Conservation (phyloP, 768 basidiomycete species). For the Lactarius hatsudake region DNA sequence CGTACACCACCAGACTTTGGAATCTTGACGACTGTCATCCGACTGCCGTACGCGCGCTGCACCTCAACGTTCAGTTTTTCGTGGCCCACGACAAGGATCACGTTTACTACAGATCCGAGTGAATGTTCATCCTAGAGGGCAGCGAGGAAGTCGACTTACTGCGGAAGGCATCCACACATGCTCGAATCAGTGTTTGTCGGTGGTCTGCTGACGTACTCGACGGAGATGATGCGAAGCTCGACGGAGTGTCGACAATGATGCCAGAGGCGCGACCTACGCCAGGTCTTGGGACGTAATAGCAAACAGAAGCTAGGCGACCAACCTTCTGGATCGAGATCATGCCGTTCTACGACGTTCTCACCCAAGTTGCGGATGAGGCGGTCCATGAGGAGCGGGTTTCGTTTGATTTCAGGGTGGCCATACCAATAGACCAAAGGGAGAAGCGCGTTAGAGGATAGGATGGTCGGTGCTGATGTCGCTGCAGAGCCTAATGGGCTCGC, state of each 20-base stretch:
- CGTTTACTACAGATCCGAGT: slow-evolving; percentile 62
- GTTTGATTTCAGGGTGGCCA: slow-evolving; percentile 67
- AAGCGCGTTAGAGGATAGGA: slow-evolving; percentile 68
- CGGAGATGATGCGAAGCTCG: slow-evolving; percentile 63
- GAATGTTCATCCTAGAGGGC: not conserved
- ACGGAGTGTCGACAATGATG: slow-evolving; percentile 82
- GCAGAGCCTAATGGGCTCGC: slow-evolving; percentile 73
- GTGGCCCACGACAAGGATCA: slow-evolving; percentile 91
- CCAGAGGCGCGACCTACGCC: slow-evolving; percentile 67
- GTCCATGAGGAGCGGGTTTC: slow-evolving; percentile 74
- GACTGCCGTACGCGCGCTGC: slow-evolving; percentile 71
- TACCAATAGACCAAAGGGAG: slow-evolving; percentile 84
- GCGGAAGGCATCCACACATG: slow-evolving; percentile 84
- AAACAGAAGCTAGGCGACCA: not conserved
- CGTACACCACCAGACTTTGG: slow-evolving; percentile 94
- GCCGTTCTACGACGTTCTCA: slow-evolving; percentile 63
- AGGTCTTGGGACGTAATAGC: not conserved
- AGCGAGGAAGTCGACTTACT: slow-evolving; percentile 47
- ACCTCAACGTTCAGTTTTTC: slow-evolving; percentile 97
- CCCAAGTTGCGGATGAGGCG: slow-evolving; percentile 77
- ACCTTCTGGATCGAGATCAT: slow-evolving; percentile 66
- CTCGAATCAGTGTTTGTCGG: slow-evolving; percentile 75
- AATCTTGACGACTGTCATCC: slow-evolving; percentile 82
- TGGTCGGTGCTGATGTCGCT: slow-evolving; percentile 77
- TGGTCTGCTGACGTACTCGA: slow-evolving; percentile 55